Evolutionary conservation across 306 rosid species (phyloP).

Genomic region (Albizia julibrissin): DNA sequence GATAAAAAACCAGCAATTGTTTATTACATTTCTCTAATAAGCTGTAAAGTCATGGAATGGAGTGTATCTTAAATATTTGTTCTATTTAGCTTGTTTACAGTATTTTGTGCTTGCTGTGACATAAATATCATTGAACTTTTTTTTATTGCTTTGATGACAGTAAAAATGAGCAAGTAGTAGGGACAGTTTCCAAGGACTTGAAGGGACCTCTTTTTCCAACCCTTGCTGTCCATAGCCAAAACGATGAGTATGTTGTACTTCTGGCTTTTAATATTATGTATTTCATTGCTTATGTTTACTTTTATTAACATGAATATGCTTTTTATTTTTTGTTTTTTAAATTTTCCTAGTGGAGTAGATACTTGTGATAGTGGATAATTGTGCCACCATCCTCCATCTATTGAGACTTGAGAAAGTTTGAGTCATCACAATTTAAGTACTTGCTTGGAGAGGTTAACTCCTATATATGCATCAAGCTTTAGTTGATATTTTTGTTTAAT

Average conservation of each 20-base stretch:
- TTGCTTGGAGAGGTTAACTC: neutral
- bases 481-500: neutral
- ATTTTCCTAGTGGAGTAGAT: conserved; percentile 1
- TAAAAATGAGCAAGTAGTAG: conserved; percentile 83
- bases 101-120: conserved; percentile 9
- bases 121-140: neutral
- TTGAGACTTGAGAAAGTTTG: conserved; percentile 3
- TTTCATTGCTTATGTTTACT: neutral
- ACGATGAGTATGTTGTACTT: conserved; percentile 77
- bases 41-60: neutral
- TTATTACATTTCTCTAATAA: neutral
- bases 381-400: neutral
- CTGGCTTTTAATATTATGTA: conserved; percentile 9
- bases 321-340: conserved; percentile 10
- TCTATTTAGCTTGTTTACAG: neutral
- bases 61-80: neutral
- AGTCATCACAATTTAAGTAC: neutral
- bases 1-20: neutral
- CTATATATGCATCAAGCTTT: neutral
- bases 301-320: conserved; percentile 14
- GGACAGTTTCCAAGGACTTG: conserved; percentile 72
- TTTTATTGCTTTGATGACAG: conserved; percentile 44
- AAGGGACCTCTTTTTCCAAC: conserved; percentile 84
- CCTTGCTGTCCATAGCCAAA: conserved; percentile 95
- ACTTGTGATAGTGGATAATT: conserved; percentile 13